Evolutionary conservation across 306 rosid species (phyloP), one percentile per base, ranked within the genome.

Genomic region (Prunus salicina): DNA sequence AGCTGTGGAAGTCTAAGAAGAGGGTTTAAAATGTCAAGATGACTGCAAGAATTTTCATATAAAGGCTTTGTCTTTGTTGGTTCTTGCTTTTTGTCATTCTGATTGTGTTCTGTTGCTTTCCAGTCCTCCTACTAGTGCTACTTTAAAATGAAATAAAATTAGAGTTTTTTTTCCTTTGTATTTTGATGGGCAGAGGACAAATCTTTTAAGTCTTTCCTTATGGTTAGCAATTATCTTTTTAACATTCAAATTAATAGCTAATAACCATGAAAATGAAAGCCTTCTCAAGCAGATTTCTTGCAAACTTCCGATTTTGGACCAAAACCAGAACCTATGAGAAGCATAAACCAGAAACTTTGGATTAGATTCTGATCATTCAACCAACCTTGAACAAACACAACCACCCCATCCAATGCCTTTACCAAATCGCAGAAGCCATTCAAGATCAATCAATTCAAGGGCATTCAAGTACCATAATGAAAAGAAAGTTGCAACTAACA

Each of bases 51-150:
- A 3, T 55, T 55, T 55, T 8, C 22, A 55, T n/a, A 3, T 2
- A 43, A 74, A 47, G 41, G 34, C 71, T 63, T 18, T 51, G 49
- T 45, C 77, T 57, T 63, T n/a, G 10, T 28, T 55, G 34, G 22
- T 71, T 28, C 27, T 41, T 28, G 24, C 24, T 10, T 28, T 43
- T 3, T 12, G 30, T 30, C n/a, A 27, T 32, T 32, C 50, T 47
- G 22, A 30, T 71, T 45, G 25, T 43, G n/a, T 45, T 58, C 28
- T 71, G 24, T n/a, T 81, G 72, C 46, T 56, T 65, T 66, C 8
- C 9, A 9, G 22, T 18, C 71, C 72, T 41, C 55, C 25, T 38
- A 12, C 30, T 30, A 32, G 30, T 5, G 25, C 50, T 56, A 20
- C 27, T 38, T 25, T 14, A 38, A 3, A 45, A 56, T 73, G 61